Evolutionary conservation across 2,329 filamentous ascomycete genomes (phyloP), one percentile per base, ranked within the genome.

Genomic region (Chrysoporthe austroafricana): DNA sequence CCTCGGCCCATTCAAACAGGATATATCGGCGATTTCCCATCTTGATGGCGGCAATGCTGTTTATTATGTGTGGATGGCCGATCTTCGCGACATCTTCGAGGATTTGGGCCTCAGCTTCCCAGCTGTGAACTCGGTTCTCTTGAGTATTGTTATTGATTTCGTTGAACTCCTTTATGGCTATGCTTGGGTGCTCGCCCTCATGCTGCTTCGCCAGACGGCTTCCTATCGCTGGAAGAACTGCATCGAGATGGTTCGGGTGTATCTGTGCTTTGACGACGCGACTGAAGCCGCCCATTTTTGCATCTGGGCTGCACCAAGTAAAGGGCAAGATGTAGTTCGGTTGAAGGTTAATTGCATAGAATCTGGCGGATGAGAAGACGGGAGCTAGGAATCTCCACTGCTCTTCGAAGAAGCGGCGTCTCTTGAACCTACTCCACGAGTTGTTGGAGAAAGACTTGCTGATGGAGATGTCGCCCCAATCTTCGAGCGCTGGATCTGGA

Each of bases 341-440:
- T 32, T 14, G 13, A 8, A 57, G 32, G 14, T 57, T 14, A 5
- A 57, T 2, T 34, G n/a, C 32, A 14, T 26, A 5, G 14, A 32
- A 57, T 26, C n/a, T 34, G 2, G n/a, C 32, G 2, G 54, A 32
- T 42, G 39, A 42, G 26, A 57, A 57, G 13, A 57, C 54, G 11
- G 54, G 54, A 34, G 26, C 54, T 3, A 57, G 13, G 26, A 57
- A 21, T 34, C 54, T 57, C 54, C 54, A 57, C 54, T 57, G 54
- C 7, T 5, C 26, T 14, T 26, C 26, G n/a, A 14, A 14, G 54
- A 57, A 57, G 54, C 39, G 6, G 39, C 39, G 39, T 42, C 39
- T 42, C 39, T 42, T 42, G 6, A 42, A 11, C 39, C 11, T 42
- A 42, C 3, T 42, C 39, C 39, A 42, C 39, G 39, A 11, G 7